Evolutionary conservation across 768 basidiomycete genomes (phyloP).

Genomic region (Hypholoma fasciculare): DNA sequence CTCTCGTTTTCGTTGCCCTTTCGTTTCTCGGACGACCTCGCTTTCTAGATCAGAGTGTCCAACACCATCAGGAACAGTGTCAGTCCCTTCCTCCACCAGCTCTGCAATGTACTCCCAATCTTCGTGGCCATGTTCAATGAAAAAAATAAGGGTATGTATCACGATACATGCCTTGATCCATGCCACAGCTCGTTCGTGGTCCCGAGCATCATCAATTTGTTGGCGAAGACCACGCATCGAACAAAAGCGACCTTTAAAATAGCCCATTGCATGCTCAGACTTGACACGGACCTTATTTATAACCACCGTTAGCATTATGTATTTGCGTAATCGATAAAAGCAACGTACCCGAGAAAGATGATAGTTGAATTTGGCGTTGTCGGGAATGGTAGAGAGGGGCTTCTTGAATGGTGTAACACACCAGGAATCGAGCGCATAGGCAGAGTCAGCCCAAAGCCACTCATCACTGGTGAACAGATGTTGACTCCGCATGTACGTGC

Average conservation of each 20-base stretch:
- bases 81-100: conserved; percentile 3
- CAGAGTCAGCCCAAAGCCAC: conserved; percentile 28
- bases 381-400: conserved; percentile 16
- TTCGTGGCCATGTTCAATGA: conserved; percentile 9
- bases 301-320: neutral
- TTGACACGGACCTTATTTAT: conserved; percentile 20
- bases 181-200: conserved; percentile 16
- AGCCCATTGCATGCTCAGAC: conserved; percentile 29
- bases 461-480: conserved; percentile 4
- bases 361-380: conserved; percentile 28
- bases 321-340: neutral
- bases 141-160: conserved; percentile 18
- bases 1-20: neutral
- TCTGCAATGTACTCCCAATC: conserved; percentile 1
- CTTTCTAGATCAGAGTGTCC: neutral
- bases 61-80: neutral
- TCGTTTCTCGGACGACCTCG: neutral
- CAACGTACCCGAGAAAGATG: conserved; percentile 19
- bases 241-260: conserved; percentile 25
- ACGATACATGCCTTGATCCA: conserved; percentile 24
- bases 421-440: conserved; percentile 24
- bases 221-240: conserved; percentile 23
- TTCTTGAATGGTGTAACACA: conserved; percentile 29
- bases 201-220: conserved; percentile 20
- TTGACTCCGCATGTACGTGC: neutral